Conservation (phyloP, 2,329 filamentous ascomycete species). For the Aureobasidium sp. region DNA sequence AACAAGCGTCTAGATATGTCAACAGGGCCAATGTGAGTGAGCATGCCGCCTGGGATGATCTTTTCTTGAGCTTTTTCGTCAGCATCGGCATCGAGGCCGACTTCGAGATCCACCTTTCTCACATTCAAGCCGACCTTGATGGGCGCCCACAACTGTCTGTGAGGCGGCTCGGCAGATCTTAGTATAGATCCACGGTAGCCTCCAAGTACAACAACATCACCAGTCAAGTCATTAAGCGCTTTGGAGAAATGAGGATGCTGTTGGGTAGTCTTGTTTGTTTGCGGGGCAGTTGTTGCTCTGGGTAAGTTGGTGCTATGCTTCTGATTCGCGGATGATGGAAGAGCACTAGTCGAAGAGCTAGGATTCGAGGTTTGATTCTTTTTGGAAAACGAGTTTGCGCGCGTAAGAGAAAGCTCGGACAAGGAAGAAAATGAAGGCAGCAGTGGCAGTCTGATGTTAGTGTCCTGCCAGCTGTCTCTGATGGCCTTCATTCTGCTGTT, state of each 20-base stretch:
- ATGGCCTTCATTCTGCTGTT: slow-evolving; percentile 88
- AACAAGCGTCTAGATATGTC: slow-evolving; percentile 81
- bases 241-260: slow-evolving; percentile 46
- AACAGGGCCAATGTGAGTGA: slow-evolving; percentile 85
- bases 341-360: not conserved
- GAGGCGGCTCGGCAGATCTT: slow-evolving; percentile 70
- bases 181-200: slow-evolving; percentile 89
- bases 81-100: slow-evolving; percentile 73
- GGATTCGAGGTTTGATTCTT: not conserved
- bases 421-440: slow-evolving; percentile 45
- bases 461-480: slow-evolving; percentile 78
- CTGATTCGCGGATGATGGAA: not conserved
- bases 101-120: slow-evolving; percentile 83
- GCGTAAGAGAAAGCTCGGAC: slow-evolving; percentile 29
- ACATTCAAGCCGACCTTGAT: slow-evolving; percentile 89
- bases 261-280: slow-evolving; percentile 25
- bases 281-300: slow-evolving; percentile 9
- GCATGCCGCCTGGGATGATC: slow-evolving; percentile 81
- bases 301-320: not conserved
- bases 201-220: slow-evolving; percentile 81
- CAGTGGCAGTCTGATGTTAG: slow-evolving; percentile 56
- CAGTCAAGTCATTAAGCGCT: slow-evolving; percentile 63
- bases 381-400: slow-evolving; percentile 1
- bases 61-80: slow-evolving; percentile 75
- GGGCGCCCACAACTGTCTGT: slow-evolving; percentile 89